These are phyloP conservation scores for Phytophthora tubulina DNA, from an alignment of 352 stramenopile genomes.

Conservation along the genomic window DNA sequence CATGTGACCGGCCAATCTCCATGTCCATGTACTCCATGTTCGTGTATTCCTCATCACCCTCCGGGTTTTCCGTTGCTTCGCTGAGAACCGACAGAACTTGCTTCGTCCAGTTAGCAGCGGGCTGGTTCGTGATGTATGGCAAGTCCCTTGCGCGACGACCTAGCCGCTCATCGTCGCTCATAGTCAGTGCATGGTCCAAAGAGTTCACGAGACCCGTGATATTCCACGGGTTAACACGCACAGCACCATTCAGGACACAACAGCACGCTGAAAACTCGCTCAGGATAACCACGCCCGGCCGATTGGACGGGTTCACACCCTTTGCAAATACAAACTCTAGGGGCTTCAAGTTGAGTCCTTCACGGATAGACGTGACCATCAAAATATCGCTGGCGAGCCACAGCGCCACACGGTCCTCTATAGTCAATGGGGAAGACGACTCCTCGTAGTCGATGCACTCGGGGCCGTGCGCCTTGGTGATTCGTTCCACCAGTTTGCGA, in stretches of 20 bases:
- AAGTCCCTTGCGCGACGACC: slow-evolving; percentile 95
- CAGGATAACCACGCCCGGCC: slow-evolving; percentile 95
- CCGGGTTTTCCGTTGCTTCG: slow-evolving; percentile 77
- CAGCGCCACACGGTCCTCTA: slow-evolving; percentile 93
- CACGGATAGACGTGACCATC: slow-evolving; percentile 95
- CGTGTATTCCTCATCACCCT: slow-evolving; percentile 81
- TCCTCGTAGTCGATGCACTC: slow-evolving; percentile 91
- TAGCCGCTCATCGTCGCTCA: slow-evolving; percentile 90
- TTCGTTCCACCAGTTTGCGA: slow-evolving; percentile 80
- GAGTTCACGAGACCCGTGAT: slow-evolving; percentile 92
- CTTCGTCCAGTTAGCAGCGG: slow-evolving; percentile 95
- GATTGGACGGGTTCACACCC: slow-evolving; percentile 56
- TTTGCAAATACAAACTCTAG: slow-evolving; percentile 96
- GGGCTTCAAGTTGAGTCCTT: slow-evolving; percentile 98
- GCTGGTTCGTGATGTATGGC: slow-evolving; percentile 95
- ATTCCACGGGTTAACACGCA: slow-evolving; percentile 98
- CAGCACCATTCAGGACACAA: slow-evolving; percentile 96
- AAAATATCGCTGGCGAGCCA: slow-evolving; percentile 97
- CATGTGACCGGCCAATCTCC: slow-evolving; percentile 80
- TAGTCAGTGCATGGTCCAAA: slow-evolving; percentile 95
- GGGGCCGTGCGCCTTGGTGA: slow-evolving; percentile 73
- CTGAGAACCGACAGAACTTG: slow-evolving; percentile 94
- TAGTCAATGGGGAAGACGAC: slow-evolving; percentile 83
- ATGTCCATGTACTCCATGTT: slow-evolving; percentile 92
- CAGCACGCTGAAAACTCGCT: slow-evolving; percentile 98